Percentiles rank a stretch among this genome's conserved stretches.
phyloP scores from a whole-genome alignment of 495 filamentous ascomycete genomes.

The Hypoxylon lienhwacheense region DNA sequence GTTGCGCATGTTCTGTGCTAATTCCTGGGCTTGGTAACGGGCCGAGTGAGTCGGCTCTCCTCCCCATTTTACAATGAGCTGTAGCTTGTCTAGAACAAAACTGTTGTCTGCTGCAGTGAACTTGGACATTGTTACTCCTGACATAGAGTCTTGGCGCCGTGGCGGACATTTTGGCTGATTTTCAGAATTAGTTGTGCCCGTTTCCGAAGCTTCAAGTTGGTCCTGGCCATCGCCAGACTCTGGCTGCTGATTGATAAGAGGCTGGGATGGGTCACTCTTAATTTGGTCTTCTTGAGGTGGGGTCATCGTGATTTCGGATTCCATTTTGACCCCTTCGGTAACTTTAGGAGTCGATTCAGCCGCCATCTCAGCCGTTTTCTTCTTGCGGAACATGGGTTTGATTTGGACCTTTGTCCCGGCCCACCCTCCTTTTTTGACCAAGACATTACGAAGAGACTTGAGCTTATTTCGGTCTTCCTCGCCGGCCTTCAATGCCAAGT shows the following conservation, averaged over 20 bases:
- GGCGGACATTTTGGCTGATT: conserved; percentile 44
- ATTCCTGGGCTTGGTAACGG: conserved; percentile 90
- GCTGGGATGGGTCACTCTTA: conserved; percentile 27
- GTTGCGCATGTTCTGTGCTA: conserved; percentile 93
- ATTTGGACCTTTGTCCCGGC: conserved; percentile 98
- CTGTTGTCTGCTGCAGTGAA: conserved; percentile 88
- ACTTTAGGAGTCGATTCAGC: conserved; percentile 28
- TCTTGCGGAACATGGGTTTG: conserved; percentile 95
- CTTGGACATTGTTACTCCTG: conserved; percentile 82
- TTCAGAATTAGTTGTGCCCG: conserved; percentile 19
- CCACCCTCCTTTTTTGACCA: conserved; percentile 90
- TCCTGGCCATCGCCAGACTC: conserved; percentile 22
- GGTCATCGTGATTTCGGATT: conserved; percentile 62
- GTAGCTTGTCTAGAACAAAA: conserved; percentile 88
- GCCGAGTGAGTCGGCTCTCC: conserved; percentile 97
- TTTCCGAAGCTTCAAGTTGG: conserved; percentile 18
- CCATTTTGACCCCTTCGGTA: conserved; percentile 29
- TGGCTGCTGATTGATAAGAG: conserved; percentile 6
- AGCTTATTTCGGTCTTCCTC: conserved; percentile 88
- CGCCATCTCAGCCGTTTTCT: conserved; percentile 57
- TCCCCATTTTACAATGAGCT: conserved; percentile 98
- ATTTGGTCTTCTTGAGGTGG: conserved; percentile 62
- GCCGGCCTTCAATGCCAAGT: conserved; percentile 70
- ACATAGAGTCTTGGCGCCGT: conserved; percentile 76
- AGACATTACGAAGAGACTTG: conserved; percentile 74